These are phyloP conservation scores for Corrigiola litoralis DNA, from an alignment of 179 eudicot genomes.

Conservation along the genomic window DNA sequence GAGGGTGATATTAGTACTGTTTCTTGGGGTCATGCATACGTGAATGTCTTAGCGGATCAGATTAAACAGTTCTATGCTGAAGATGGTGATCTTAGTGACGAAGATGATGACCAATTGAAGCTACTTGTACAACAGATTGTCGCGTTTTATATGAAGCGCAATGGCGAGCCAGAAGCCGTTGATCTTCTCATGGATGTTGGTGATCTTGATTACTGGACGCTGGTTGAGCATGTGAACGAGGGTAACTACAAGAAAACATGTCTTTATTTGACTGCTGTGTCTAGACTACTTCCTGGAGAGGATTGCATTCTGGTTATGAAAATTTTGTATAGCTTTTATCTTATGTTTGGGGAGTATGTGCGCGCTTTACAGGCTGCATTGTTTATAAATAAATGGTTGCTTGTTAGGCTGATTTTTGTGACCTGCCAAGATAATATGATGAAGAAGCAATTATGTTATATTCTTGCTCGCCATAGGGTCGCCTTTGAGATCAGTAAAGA, in stretches of 20 bases:
- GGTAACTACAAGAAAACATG: slow-evolving; percentile 74
- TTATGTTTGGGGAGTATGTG: slow-evolving; percentile 69
- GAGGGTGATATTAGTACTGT: slow-evolving; percentile 97
- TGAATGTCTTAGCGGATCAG: too few relatives aligned
- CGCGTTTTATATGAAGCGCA: slow-evolving; percentile 95
- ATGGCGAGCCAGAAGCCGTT: slow-evolving; percentile 98
- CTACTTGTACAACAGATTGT: slow-evolving; percentile 81
- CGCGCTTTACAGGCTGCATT: slow-evolving; percentile 88
- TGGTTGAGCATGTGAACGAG: slow-evolving; percentile 65
- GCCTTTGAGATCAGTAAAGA: slow-evolving; percentile 72
- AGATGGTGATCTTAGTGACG: too few relatives aligned
- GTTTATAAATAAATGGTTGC: slow-evolving; percentile 68
- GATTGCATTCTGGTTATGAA: slow-evolving; percentile 78
- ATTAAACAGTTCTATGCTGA: too few relatives aligned
- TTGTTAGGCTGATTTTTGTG: slow-evolving; percentile 13
- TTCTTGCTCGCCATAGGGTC: slow-evolving; percentile 46
- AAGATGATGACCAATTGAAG: slow-evolving; percentile 76
- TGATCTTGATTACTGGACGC: slow-evolving; percentile 74
- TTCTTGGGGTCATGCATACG: slow-evolving; percentile 98
- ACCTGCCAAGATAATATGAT: neutral
- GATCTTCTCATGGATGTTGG: slow-evolving; percentile 99
- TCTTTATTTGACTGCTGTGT: slow-evolving; percentile 73
- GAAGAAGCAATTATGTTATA: slow-evolving; percentile 3
- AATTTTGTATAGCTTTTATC: slow-evolving; percentile 59
- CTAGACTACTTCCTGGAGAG: slow-evolving; percentile 92